A percentile compares a stretch with the other conserved stretches of the same genome.
These are phyloP conservation scores for Penicillium bialowiezense DNA, from an alignment of 495 filamentous ascomycete genomes.

Conservation along the genomic window DNA sequence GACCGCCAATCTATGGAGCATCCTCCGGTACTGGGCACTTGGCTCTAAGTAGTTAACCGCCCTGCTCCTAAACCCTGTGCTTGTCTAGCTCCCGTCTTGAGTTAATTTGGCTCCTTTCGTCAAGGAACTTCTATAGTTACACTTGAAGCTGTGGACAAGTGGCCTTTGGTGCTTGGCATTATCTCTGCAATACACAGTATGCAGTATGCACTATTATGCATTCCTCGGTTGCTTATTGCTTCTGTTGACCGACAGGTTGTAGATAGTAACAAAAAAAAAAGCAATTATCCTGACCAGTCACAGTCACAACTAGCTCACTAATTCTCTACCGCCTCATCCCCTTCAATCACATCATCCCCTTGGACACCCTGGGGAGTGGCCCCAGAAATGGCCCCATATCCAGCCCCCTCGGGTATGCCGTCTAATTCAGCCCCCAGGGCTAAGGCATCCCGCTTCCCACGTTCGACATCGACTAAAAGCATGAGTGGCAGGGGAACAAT, in stretches of 20 bases:
- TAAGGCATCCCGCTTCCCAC: conserved; percentile 75
- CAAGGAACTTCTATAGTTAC: neutral
- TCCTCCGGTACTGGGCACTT: neutral
- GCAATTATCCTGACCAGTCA: neutral
- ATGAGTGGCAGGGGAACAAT: conserved; percentile 81
- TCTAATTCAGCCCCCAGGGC: conserved; percentile 68
- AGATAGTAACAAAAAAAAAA: neutral
- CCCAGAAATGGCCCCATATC: conserved; percentile 26
- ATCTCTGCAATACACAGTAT: too few relatives aligned
- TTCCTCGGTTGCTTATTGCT: neutral
- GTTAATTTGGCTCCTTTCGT: too few relatives aligned
- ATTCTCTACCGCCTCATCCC: neutral
- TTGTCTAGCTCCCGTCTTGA: too few relatives aligned
- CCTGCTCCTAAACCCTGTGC: too few relatives aligned
- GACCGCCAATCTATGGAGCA: neutral
- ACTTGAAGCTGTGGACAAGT: conserved; percentile 2
- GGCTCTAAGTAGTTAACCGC: too few relatives aligned
- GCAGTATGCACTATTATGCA: neutral
- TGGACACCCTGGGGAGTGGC: too few relatives aligned
- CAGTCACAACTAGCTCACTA: neutral
- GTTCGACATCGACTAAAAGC: conserved; percentile 81
- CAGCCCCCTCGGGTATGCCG: conserved; percentile 14
- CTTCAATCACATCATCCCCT: too few relatives aligned
- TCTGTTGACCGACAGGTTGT: neutral
- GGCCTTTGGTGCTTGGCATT: conserved; percentile 1